Percentiles rank a stretch among this genome's conserved stretches.
phyloP scores from a whole-genome alignment of 352 stramenopile species.

The Chloridella minuta region DNA sequence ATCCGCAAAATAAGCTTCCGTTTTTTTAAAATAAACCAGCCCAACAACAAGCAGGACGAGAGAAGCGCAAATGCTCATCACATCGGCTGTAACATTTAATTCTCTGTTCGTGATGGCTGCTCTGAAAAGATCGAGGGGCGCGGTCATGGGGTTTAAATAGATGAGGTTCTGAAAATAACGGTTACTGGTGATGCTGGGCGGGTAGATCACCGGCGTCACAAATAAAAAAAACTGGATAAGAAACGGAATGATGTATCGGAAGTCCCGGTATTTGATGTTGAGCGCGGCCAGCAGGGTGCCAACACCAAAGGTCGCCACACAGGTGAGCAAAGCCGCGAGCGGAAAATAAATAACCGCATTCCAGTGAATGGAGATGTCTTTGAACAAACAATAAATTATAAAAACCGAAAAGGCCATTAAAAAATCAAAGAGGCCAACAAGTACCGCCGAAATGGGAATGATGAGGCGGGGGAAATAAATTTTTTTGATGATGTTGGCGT shows the following conservation, averaged over 20 bases:
- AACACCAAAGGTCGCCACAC: background rate
- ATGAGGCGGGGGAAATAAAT: background rate
- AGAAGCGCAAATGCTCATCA: background rate
- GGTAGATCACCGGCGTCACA: background rate
- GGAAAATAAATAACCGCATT: background rate
- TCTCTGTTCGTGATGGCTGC: background rate
- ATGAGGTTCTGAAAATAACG: background rate
- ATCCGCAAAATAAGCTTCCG: background rate
- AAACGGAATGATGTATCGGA: background rate
- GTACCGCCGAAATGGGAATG: background rate
- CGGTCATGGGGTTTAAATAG: background rate
- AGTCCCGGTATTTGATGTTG: background rate
- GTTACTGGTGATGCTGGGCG: background rate
- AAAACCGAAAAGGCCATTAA: background rate
- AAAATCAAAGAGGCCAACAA: background rate
- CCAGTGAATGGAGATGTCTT: background rate
- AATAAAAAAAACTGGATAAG: background rate
- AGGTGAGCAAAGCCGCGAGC: background rate
- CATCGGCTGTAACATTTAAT: background rate
- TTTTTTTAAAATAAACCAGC: background rate
- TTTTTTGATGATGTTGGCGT: conserved; percentile 1
- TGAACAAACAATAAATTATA: background rate
- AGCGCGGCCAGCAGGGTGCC: background rate
- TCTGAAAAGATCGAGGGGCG: background rate
- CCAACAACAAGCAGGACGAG: background rate